Evolutionary conservation across 2,329 filamentous ascomycete species (phyloP), one percentile per base, ranked within the genome.

Genomic region (Pseudocercospora eumusae): DNA sequence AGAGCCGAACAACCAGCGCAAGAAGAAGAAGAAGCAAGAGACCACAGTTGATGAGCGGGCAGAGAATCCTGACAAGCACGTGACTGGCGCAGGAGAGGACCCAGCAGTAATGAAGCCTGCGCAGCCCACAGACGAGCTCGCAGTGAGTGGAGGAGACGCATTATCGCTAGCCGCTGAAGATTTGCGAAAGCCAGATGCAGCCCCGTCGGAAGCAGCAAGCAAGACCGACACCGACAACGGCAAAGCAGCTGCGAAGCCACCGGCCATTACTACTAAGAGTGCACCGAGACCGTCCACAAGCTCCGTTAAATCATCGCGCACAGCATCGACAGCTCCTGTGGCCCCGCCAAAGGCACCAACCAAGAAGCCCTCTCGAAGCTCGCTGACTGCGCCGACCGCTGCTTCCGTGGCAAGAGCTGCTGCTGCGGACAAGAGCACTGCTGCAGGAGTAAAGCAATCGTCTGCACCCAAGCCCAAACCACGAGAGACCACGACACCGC

Each of bases 401-500:
- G 69, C 74, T 2, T 75, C 74, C 1, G 67, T 71, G 13, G 71
- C 71, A 8, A 66, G 68, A 28, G 64, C 69, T 25, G 65, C 67
- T 15, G 63, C 58, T 10, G 59, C 57, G 18, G 65, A 71, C 55
- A 70, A 68, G 59, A 45, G 50, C 25, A 53, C 59, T n/a, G 60
- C 64, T 18, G 60, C 66, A 6, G 25, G 62, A 15, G 47, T 60
- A 9, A 65, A 66, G 54, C 63, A 60, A 20, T 62, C 69, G 53
- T 42, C 57, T 11, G 28, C 61, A 36, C 15, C 47, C n/a, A 65
- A 61, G 47, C 56, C 67, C 23, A 88, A 86, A 72, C 77, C 82
- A 44, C 87, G 86, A 74, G 91, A 89, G 10, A 87, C 87, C 1
- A 92, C 89, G 1, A 84, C 86, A 59, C 88, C 88, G 9, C 79